Evolutionary conservation across 1,284 basidiomycete genomes (phyloP), one percentile per base, ranked within the genome.

Genomic region (Ustilago sp.): DNA sequence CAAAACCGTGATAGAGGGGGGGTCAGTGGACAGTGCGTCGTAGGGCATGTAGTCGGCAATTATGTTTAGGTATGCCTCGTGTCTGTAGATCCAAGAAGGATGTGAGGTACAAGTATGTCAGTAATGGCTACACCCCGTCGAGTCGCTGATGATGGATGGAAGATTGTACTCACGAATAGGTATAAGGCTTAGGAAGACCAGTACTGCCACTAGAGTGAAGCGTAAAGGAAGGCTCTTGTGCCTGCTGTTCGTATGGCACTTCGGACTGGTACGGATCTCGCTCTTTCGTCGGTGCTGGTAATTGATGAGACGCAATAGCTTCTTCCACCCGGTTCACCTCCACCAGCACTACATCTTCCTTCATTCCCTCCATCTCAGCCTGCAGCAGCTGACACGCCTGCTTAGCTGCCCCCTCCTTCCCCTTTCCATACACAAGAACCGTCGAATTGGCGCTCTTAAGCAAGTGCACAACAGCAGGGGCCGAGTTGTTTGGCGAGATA

Each of bases 401-500:
- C 8, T 36, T 19, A 1, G 67, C 71, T 1, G 68, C 63, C 0
- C 41, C 17, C 8, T 35, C 47, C 36, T 60, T 69, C 8, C 70
- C 59, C 1, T 36, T 1, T 8, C 63, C 45, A 31, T 32, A 52
- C 5, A 78, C 12, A 38, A 74, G 57, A 0, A 52, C 48, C 3
- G 39, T 13, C 6, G 65, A 58, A 17, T 28, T 31, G 6, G 62
- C 75, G 4, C 68, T 45, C 28, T 75, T 70, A 55, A 80, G 35
- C 2, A 80, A 66, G 47, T 80, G 78, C 12, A 58, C 66, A 13
- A 73, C 50, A 0, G 78, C 75, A 7, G 71, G 68, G 2, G 63
- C 57, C 34, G 67, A 74, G 59, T 77, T 80, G 60, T 80, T 78
- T 36, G 78, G 78, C 35, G 78, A 78, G 50, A 80, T 64, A 41